Evolutionary conservation across 495 filamentous ascomycete species (phyloP), one percentile per base, ranked within the genome.

Genomic region (Aspergillus avenaceus): DNA sequence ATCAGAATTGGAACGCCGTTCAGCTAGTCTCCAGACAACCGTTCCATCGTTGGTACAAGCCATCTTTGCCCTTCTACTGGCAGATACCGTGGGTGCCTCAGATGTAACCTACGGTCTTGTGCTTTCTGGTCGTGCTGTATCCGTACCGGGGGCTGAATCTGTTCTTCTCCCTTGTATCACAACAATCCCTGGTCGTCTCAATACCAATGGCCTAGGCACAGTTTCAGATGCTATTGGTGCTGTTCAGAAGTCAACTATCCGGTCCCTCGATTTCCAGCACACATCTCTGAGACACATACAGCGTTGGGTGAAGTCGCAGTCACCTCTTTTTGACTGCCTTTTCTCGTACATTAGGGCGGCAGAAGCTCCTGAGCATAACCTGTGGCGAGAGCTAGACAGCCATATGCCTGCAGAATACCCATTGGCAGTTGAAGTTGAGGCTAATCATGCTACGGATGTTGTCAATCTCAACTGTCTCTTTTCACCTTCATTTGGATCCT

Each of bases 111-210:
- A 74, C 47, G 76, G 76, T 0, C 59, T 69, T 36, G 64, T 77
- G 16, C 66, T 71, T 6, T 77, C 73, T 8, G 74, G 76, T 8
- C 64, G 76, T 18, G 65, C 67, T 9, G 60, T 77, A 5, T 71
- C 76, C 14, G 60, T 73, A 16, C 75, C 85, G 19, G 74, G 76
- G 4, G 74, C 92, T 23, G 79, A 88, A 11, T 73, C 81, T 5
- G 81, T 96, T 8, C 79, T 95, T 18, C 84, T 86, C 1, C 91
- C 91, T 1, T 90, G 89, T 60, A 93, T 96, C 69, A 95, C 92
- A 52, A 96, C 91, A 0, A 72, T 96, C 18, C 90, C 91, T 1
- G 67, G 90, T n/a, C 77, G 90, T 16, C 66, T 87, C 13, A 65
- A 67, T 29, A 55, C 67, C 7, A 54, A 19, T 26, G 59, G 49